Evolutionary conservation across 495 filamentous ascomycete genomes (phyloP).

Genomic region (Hypoxylon fuscum): DNA sequence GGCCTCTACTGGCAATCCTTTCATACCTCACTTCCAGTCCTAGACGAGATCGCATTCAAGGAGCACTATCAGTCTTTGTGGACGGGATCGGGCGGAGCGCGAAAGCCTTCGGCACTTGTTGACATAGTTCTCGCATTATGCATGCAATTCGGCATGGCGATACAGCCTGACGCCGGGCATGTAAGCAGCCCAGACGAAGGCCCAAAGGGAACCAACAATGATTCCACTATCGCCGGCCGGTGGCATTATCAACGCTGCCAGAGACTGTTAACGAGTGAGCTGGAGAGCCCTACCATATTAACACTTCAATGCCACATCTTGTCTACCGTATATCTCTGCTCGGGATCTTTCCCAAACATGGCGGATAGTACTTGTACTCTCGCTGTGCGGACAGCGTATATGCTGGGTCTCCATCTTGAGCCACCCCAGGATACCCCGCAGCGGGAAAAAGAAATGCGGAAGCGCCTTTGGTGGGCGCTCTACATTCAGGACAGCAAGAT

Average conservation of each 20-base stretch:
- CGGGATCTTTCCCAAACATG: conserved; percentile 59
- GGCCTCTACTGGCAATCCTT: conserved; percentile 58
- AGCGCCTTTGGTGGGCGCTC: conserved; percentile 60
- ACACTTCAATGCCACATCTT: conserved; percentile 62
- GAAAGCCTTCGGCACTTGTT: conserved; percentile 60
- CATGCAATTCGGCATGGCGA: conserved; percentile 57
- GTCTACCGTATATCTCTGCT: conserved; percentile 55
- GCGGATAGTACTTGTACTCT: conserved; percentile 49
- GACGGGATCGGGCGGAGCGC: conserved; percentile 32
- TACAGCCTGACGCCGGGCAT: neutral
- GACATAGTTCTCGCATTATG: conserved; percentile 63
- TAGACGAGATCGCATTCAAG: conserved; percentile 58
- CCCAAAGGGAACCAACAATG: conserved; percentile 32
- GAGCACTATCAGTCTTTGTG: conserved; percentile 60
- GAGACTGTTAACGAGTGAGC: conserved; percentile 50
- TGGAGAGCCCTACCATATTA: conserved; percentile 57
- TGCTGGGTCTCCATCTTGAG: conserved; percentile 60
- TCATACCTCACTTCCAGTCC: conserved; percentile 44
- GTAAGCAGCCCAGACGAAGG: neutral
- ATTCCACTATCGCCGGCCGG: conserved; percentile 53
- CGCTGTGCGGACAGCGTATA: conserved; percentile 56
- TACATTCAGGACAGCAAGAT: conserved; percentile 57
- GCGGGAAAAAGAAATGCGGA: conserved; percentile 50
- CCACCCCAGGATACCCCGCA: conserved; percentile 47
- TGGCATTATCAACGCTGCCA: conserved; percentile 56